Evolutionary conservation across 768 basidiomycete species (phyloP).

Genomic region (Rhizopogon vulgaris): DNA sequence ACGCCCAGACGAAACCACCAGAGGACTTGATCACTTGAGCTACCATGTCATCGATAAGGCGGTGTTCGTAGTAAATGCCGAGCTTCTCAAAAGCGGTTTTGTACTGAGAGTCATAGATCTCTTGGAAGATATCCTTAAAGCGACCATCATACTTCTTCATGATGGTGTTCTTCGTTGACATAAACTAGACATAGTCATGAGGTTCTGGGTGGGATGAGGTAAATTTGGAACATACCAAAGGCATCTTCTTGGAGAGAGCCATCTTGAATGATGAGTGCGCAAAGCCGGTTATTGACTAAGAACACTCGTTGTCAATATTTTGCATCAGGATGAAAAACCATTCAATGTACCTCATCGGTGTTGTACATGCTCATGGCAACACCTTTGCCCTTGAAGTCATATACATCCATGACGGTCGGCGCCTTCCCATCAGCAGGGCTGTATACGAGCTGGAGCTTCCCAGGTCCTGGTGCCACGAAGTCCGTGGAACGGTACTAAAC

Average conservation of each 20-base stretch:
- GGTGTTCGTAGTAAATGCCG: conserved; percentile 91
- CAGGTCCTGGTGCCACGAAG: conserved; percentile 84
- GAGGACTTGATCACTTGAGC: conserved; percentile 96
- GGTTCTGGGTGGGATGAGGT: conserved; percentile 5
- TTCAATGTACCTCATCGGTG: conserved; percentile 71
- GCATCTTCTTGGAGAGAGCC: conserved; percentile 76
- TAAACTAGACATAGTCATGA: conserved; percentile 48
- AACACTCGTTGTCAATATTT: neutral
- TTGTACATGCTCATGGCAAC: conserved; percentile 99
- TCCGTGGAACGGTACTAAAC: conserved; percentile 90
- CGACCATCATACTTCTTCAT: conserved; percentile 97
- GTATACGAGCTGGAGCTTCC: conserved; percentile 90
- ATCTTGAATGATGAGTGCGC: conserved; percentile 99
- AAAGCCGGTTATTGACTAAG: conserved; percentile 85
- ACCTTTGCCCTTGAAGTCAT: conserved; percentile 88
- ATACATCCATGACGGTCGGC: conserved; percentile 71
- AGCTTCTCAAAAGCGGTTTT: conserved; percentile 60
- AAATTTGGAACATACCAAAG: conserved; percentile 40
- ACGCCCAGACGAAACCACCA: conserved; percentile 83
- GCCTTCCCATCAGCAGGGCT: conserved; percentile 74
- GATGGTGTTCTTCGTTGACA: conserved; percentile 98
- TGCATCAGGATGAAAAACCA: neutral
- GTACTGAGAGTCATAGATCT: conserved; percentile 84
- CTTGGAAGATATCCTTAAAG: conserved; percentile 99
- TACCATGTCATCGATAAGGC: conserved; percentile 97